A percentile compares a stretch with the other conserved stretches of the same genome.
phyloP scores from a whole-genome alignment of 2,329 filamentous ascomycete species.

The Alternaria gansuensis region DNA sequence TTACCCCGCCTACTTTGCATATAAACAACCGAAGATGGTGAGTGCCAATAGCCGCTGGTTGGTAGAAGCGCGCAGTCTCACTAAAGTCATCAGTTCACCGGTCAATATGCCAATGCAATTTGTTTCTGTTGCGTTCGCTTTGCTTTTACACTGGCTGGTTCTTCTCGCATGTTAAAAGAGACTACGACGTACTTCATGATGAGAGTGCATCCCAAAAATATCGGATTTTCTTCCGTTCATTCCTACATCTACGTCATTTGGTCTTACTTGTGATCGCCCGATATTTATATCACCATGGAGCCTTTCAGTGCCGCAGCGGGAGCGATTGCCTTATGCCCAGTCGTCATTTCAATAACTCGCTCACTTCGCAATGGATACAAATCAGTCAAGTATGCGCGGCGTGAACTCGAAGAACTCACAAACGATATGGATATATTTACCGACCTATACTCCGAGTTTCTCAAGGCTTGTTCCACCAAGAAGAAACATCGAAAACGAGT shows the following conservation, averaged over 20 bases:
- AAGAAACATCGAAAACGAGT: background rate
- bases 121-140: background rate
- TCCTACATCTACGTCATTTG: background rate
- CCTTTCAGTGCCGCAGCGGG: background rate
- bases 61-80: background rate
- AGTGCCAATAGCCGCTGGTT: background rate
- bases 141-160: background rate
- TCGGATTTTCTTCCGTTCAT: background rate
- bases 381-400: conserved; percentile 13
- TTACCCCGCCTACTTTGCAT: conserved; percentile 1
- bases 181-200: background rate
- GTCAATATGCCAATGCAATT: background rate
- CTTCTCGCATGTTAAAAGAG: background rate
- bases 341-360: background rate
- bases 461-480: background rate
- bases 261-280: background rate
- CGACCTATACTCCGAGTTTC: conserved; percentile 4
- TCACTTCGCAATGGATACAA: conserved; percentile 1
- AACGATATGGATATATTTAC: conserved; percentile 17
- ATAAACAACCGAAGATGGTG: background rate
- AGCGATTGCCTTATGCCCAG: background rate
- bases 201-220: background rate
- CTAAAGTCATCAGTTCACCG: conserved; percentile 2
- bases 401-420: conserved; percentile 12
- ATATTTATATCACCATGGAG: background rate